A percentile compares a stretch with the other conserved stretches of the same genome.
phyloP scores from a whole-genome alignment of 139 green algal species.

The Spirogloea muscicola region DNA sequence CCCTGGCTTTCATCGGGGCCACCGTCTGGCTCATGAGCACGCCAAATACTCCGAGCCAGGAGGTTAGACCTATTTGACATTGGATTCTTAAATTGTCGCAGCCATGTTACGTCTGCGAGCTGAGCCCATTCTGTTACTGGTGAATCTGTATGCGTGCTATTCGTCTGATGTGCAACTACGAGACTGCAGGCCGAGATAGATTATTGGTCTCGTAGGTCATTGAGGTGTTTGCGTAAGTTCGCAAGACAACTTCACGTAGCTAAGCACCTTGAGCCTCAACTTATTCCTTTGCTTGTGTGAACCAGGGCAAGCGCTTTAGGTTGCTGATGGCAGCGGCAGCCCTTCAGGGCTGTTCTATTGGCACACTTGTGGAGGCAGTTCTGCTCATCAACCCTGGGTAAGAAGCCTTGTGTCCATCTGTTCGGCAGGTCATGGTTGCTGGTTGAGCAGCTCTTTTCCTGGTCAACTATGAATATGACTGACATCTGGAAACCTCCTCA shows the following conservation, averaged over 20 bases:
- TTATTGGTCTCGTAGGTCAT: neutral
- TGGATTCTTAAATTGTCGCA: neutral
- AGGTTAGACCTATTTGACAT: too few relatives aligned
- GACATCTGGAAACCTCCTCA: neutral
- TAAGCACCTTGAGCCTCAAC: neutral
- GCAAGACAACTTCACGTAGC: too few relatives aligned
- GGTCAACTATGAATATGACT: neutral
- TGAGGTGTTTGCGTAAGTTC: conserved; percentile 7
- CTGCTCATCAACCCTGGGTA: conserved; percentile 33
- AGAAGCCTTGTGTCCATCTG: too few relatives aligned
- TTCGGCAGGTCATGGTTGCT: neutral
- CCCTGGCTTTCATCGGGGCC: conserved; percentile 24
- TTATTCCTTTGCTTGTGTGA: conserved; percentile 4
- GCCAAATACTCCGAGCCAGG: neutral
- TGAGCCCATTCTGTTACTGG: neutral
- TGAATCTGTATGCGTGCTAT: neutral
- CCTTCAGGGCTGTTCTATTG: conserved; percentile 47
- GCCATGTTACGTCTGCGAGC: neutral
- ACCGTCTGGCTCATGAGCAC: conserved; percentile 35
- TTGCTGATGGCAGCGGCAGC: conserved; percentile 41
- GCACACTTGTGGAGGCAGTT: conserved; percentile 42
- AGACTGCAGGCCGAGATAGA: neutral
- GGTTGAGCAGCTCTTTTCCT: neutral
- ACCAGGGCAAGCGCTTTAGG: conserved; percentile 37
- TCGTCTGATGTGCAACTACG: neutral